phyloP scores from a whole-genome alignment of 805 yeast species.

The Hanseniaspora meyeri region DNA sequence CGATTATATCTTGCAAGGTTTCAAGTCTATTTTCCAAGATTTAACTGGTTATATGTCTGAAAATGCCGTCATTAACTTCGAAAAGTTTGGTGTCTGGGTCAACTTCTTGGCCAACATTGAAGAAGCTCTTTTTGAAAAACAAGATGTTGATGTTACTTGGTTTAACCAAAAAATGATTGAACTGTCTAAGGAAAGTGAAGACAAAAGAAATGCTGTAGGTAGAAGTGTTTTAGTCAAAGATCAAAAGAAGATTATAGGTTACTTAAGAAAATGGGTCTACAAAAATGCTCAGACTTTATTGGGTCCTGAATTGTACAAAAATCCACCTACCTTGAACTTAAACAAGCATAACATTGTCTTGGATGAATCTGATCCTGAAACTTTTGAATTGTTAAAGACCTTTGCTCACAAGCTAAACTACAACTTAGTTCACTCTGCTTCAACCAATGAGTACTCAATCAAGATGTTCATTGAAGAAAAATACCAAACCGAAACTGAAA shows the following conservation, averaged over 20 bases:
- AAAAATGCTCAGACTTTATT: conserved; percentile 23
- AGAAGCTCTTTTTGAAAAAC: conserved; percentile 70
- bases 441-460: conserved; percentile 44
- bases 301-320: conserved; percentile 18
- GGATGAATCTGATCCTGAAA: conserved; percentile 33
- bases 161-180: conserved; percentile 74
- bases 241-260: conserved; percentile 62
- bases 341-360: conserved; percentile 23
- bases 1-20: conserved; percentile 79
- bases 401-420: conserved; percentile 58
- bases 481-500: conserved; percentile 37
- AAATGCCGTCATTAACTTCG: conserved; percentile 66
- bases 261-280: conserved; percentile 37
- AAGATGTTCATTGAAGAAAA: conserved; percentile 48
- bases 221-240: conserved; percentile 53
- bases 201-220: conserved; percentile 52
- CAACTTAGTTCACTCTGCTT: conserved; percentile 50
- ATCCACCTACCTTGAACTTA: conserved; percentile 36
- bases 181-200: conserved; percentile 60
- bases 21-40: conserved; percentile 62
- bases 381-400: conserved; percentile 49
- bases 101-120: conserved; percentile 68
- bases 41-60: conserved; percentile 78
- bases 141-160: conserved; percentile 80
- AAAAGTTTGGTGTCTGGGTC: conserved; percentile 63